Base-by-base conservation (phyloP, 352 stramenopile species). In the Pythium scleroteichum region DNA sequence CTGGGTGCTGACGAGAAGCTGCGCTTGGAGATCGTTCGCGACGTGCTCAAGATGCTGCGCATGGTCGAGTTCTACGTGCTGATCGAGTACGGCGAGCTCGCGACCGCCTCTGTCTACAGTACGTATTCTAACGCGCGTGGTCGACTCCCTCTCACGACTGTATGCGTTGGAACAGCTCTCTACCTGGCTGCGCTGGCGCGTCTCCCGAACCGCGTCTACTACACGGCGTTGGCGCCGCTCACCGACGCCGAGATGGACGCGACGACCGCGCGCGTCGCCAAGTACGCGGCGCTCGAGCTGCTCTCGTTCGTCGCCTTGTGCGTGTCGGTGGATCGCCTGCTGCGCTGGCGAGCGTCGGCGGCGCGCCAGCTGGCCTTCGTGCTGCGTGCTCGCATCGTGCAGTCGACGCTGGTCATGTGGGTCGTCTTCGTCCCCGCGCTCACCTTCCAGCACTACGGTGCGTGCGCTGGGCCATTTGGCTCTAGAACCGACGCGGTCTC, bases 21-120 rank as follows among this genome's bases (percentile, higher is more conserved):
- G 8, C 23, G 14, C n/a, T 48, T 13, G 23, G 12, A 27, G 23
- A 12, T 19, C 22, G 41, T 24, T 24, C n/a, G 41, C 14, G 41
- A 48, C 42, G 20, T 49, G 8, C 14, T 49, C 12, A 49, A 49
- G 42, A 16, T 49, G 20, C 14, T 49, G n/a, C 27, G 26, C 42
- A 49, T 49, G 42, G n/a, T 49, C 42, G 42, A 49, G 42, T 49
- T 29, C 20, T 32, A 49, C 42, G n/a, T 49, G 42, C 42, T 49
- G 3, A 26, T 49, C 42, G 42, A 49, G 42, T 49, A 32, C 20
- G 42, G 17, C 42, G 42, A 49, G 10, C 3, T 49, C 20, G 26
- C 26, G n/a, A 12, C 26, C 10, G 42, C 42, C 5, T n/a, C 27
- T 17, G 23, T 49, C 42, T 49, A 49, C 20, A 26, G 42, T 49